These are phyloP conservation scores for Cladosporium velox DNA, from an alignment of 2,329 filamentous ascomycete species.

Conservation along the genomic window DNA sequence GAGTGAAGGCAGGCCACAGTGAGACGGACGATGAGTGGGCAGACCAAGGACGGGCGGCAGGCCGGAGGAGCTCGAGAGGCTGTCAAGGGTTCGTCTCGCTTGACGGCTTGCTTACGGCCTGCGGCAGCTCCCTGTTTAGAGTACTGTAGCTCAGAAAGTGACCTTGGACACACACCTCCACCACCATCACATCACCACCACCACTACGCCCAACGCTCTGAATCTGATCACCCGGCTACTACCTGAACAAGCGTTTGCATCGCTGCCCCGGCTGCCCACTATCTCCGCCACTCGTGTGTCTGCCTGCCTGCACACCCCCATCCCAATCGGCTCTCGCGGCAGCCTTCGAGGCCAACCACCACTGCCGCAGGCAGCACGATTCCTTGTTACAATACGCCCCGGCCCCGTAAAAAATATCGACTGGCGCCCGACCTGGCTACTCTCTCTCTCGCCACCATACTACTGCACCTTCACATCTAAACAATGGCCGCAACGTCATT, in stretches of 20 bases:
- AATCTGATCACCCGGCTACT: conserved; percentile 21
- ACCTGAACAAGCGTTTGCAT: conserved; percentile 17
- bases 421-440: conserved; percentile 18
- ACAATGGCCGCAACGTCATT: conserved; percentile 86
- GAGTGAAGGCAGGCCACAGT: neutral
- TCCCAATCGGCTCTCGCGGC: conserved; percentile 28
- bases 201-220: neutral
- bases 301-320: conserved; percentile 16
- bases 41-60: neutral
- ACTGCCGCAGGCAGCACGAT: conserved; percentile 35
- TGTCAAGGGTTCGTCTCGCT: conserved; percentile 3
- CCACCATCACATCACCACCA: conserved; percentile 1
- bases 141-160: neutral
- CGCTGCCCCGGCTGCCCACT: conserved; percentile 11
- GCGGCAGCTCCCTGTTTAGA: conserved; percentile 16
- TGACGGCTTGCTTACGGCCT: conserved; percentile 4
- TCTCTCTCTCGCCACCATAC: conserved; percentile 10
- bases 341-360: conserved; percentile 23
- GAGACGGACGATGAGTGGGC: neutral
- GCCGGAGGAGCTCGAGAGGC: neutral
- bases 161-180: conserved; percentile 10
- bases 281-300: conserved; percentile 18
- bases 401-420: conserved; percentile 19
- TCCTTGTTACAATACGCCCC: conserved; percentile 20
- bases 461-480: conserved; percentile 19